Evolutionary conservation across 2,329 filamentous ascomycete species (phyloP).

Genomic region (Talaromyces sp.): DNA sequence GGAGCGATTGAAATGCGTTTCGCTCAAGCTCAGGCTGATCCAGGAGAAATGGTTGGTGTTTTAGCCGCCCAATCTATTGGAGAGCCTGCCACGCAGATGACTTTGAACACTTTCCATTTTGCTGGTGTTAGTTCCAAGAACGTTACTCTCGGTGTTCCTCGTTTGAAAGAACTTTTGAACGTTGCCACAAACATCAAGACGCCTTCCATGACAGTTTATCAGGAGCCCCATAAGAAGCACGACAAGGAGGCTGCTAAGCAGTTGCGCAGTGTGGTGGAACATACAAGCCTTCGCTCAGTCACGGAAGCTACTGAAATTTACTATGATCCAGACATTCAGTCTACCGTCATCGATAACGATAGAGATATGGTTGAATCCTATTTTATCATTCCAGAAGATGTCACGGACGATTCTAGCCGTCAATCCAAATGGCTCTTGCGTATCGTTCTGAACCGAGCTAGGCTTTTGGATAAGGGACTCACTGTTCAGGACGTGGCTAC

Average conservation of each 20-base stretch:
- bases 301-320: conserved; percentile 93
- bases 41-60: conserved; percentile 98
- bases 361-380: conserved; percentile 94
- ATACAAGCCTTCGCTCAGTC: conserved; percentile 88
- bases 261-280: conserved; percentile 85
- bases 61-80: conserved; percentile 97
- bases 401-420: conserved; percentile 56
- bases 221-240: conserved; percentile 59
- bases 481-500: conserved; percentile 86
- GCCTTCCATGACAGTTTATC: conserved; percentile 90
- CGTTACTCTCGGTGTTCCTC: conserved; percentile 96
- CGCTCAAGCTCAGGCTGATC: conserved; percentile 77
- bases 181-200: conserved; percentile 98
- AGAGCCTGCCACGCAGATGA: conserved; percentile 99
- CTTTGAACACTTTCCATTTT: conserved; percentile 99
- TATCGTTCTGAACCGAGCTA: conserved; percentile 87
- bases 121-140: conserved; percentile 99
- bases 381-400: conserved; percentile 88
- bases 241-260: conserved; percentile 78
- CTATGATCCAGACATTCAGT: conserved; percentile 87
- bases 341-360: conserved; percentile 83
- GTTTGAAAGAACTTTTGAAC: conserved; percentile 99
- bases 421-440: conserved; percentile 96
- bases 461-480: conserved; percentile 86
- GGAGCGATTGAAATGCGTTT: conserved; percentile 89